Conservation (phyloP, 305 asterid genomes). For the Vinca major region DNA sequence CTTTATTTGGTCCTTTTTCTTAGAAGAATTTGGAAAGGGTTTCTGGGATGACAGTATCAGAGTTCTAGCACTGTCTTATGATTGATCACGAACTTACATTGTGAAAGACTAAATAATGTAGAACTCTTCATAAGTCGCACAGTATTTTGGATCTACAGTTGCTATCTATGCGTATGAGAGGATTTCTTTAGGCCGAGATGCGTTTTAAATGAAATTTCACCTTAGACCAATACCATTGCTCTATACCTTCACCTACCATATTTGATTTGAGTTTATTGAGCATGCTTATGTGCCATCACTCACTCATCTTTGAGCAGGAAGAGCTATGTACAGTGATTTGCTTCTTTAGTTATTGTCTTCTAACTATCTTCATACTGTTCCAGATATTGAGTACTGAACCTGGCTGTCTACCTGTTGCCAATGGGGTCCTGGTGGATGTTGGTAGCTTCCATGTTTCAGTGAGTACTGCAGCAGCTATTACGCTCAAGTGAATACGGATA, state of each 20-base stretch:
- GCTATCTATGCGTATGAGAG: background rate
- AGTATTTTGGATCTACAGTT: background rate
- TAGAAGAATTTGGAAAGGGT: background rate
- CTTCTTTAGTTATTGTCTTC: slow-evolving; percentile 8
- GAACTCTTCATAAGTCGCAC: background rate
- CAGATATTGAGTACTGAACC: slow-evolving; percentile 86
- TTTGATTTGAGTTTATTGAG: background rate
- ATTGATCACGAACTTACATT: background rate
- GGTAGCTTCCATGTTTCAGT: slow-evolving; percentile 66
- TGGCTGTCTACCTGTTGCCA: slow-evolving; percentile 58
- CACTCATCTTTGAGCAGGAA: background rate
- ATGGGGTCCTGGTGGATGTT: slow-evolving; percentile 61
- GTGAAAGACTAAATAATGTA: background rate
- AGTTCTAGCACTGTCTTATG: background rate
- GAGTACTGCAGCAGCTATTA: slow-evolving; percentile 33
- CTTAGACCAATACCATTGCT: background rate
- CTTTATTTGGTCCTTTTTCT: background rate
- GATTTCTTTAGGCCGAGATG: slow-evolving; percentile 1
- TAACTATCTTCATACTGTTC: slow-evolving; percentile 20
- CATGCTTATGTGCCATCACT: background rate
- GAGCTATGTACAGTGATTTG: background rate
- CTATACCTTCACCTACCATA: background rate
- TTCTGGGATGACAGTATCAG: background rate
- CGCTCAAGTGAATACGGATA: background rate
- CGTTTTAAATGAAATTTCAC: background rate